Base-by-base conservation (phyloP, 805 yeast species). In the Lipomyces starkeyi region DNA sequence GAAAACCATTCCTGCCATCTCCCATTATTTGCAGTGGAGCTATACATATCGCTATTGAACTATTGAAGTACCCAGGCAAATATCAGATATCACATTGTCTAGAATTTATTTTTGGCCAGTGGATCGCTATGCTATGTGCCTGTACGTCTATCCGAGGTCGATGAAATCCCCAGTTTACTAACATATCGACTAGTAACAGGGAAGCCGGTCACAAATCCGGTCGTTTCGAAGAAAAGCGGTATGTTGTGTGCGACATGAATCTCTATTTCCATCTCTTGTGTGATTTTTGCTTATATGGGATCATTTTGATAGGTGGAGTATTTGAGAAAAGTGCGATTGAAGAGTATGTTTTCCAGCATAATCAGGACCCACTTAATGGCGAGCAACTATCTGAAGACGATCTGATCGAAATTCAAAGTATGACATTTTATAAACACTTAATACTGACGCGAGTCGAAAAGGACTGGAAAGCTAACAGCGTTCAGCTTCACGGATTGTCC, bases 281-380 rank as follows among this genome's bases (percentile, higher is more conserved):
- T 17, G 52, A 47, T 7, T n/a, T 32, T 22, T 7, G 8, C 60
- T 60, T 29, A 55, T 32, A 43, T 43, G 20, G 11, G 20, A 43
- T 63, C 6, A 49, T 20, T 20, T 80, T 69, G 88, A 29, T 93
- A 64, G 89, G 90, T 9, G 81, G 86, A 53, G 78, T 93, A 1
- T 93, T 90, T 75, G 97, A 93, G 71, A 82, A 82, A 71, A 74
- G 80, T 9, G 81, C 90, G 59, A 81, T 92, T 13, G 85, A 81
- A 63, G 83, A 86, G 32, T 92, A 90, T 74, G 81, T 93, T 9
- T 74, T 84, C 4, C 85, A 90, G 56, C 81, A 87, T 63, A 88
- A 88, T 1, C 85, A 81, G 58, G 98, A 93, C 76, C 98, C 98
- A 1, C 80, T 93, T 25, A 84, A 84, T 20, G 86, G 88, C 67